These are phyloP conservation scores for Fusarium luffae DNA, from an alignment of 2,329 filamentous ascomycete species.

Conservation along the genomic window DNA sequence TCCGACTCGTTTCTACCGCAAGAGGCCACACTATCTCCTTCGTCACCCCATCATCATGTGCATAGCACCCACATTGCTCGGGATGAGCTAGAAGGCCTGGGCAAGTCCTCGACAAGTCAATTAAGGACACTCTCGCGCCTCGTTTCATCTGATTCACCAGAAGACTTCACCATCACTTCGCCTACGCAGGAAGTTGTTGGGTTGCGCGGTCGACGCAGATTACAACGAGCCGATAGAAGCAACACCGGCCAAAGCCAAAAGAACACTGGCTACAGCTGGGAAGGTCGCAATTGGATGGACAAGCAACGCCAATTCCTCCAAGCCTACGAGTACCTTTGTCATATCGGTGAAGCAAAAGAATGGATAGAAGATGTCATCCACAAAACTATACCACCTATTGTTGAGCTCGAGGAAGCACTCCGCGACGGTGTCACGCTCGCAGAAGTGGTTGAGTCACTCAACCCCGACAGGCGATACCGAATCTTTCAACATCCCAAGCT, in stretches of 20 bases:
- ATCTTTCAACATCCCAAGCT: constrained; percentile 89
- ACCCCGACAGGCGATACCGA: constrained; percentile 77
- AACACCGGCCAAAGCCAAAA: constrained; percentile 60
- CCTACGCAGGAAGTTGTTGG: constrained; percentile 88
- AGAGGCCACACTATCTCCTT: constrained; percentile 49
- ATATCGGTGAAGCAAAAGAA: constrained; percentile 98
- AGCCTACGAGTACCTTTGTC: constrained; percentile 98
- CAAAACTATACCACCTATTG: constrained; percentile 86
- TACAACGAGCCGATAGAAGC: constrained; percentile 77
- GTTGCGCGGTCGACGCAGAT: constrained; percentile 81
- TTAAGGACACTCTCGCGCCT: constrained; percentile 87
- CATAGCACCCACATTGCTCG: constrained; percentile 63
- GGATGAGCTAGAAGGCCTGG: constrained; percentile 82
- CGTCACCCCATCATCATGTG: constrained; percentile 41
- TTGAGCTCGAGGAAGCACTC: constrained; percentile 91
- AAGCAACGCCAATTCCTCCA: constrained; percentile 96
- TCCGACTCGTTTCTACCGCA: constrained; percentile 63
- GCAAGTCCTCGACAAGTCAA: constrained; percentile 90
- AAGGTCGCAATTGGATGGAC: constrained; percentile 96
- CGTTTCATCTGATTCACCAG: constrained; percentile 77
- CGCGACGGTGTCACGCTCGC: constrained; percentile 94
- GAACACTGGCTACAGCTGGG: constrained; percentile 73
- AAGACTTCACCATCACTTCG: constrained; percentile 83
- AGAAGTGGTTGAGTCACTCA: constrained; percentile 90
- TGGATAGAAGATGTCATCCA: constrained; percentile 96